Base-by-base conservation (phyloP, 768 basidiomycete species). In the Agaricus subrufescens region DNA sequence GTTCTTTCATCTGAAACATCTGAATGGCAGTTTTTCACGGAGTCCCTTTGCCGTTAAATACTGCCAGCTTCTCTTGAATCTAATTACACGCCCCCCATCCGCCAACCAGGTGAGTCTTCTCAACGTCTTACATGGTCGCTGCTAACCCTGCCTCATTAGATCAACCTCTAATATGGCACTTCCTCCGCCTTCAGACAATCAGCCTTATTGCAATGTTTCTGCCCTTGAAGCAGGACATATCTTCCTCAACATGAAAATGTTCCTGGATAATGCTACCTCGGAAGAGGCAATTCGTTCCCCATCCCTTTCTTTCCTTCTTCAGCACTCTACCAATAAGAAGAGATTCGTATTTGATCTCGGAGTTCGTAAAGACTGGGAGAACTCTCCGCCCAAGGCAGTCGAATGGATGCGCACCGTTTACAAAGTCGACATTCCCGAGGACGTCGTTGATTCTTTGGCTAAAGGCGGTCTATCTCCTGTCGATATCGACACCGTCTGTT, bases 271-370 rank as follows among this genome's bases (percentile, higher is more conserved):
- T 34, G 65, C 71, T 1, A 58, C 62, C 3, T 63, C 70, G 42
- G 68, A 65, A 1, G 68, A 65, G 7, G 57, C 63, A 8, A 62
- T 63, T 2, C 52, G 54, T 2, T 69, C 69, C 5, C 84, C 84
- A 2, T 75, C 76, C 12, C 72, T 85, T 44, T 71, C 78, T 1
- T 86, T 85, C 65, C 72, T 77, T 52, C 65, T 85, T 39, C 72
- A 69, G 10, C 83, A 85, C 60, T 78, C 80, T 1, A 56, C 59
- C 15, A 73, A 65, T 1, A 65, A 68, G 2, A 62, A 68, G 11
- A 75, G 69, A 30, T 62, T 81, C 39, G 58, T 83, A 0, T 84
- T 85, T 58, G 85, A 86, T 57, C 73, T 85, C 19, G 84, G 84
- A 8, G 69, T 79, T 8, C 75, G 81, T 27, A 71, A 73, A 43